These are phyloP conservation scores for Aaosphaeria pasadenensis DNA, from an alignment of 2,329 filamentous ascomycete species.

Conservation along the genomic window DNA sequence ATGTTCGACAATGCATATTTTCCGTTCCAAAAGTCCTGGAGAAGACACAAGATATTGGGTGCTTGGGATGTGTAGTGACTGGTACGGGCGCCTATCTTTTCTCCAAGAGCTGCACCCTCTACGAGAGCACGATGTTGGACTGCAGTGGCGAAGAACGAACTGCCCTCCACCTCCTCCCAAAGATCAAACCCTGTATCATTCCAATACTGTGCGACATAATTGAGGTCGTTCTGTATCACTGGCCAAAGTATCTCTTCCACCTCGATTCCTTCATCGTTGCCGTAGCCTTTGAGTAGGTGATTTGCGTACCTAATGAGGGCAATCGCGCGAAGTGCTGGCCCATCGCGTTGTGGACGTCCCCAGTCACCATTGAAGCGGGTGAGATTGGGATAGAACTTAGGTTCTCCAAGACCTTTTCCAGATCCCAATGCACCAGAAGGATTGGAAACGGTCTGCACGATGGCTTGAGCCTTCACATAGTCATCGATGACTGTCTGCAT, in stretches of 20 bases:
- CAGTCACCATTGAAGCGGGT: constrained; percentile 63
- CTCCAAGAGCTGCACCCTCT: constrained; percentile 64
- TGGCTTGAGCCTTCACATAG: constrained; percentile 65
- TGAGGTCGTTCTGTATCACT: constrained; percentile 69
- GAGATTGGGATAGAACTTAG: constrained; percentile 67
- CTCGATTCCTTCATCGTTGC: constrained; percentile 46
- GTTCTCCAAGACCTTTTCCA: constrained; percentile 60
- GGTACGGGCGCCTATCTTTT: constrained; percentile 56
- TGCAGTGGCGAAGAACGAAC: constrained; percentile 74
- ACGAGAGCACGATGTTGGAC: constrained; percentile 62
- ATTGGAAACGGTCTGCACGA: constrained; percentile 64
- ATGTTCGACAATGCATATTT: constrained; percentile 67
- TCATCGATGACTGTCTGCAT: constrained; percentile 62
- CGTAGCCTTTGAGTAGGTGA: constrained; percentile 58
- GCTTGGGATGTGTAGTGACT: constrained; percentile 61
- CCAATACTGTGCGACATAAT: constrained; percentile 69
- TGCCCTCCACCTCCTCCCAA: constrained; percentile 76
- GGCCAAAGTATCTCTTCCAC: constrained; percentile 60
- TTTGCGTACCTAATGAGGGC: constrained; percentile 69
- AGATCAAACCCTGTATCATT: constrained; percentile 64
- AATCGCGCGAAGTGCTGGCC: constrained; percentile 70
- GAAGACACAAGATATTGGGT: constrained; percentile 67
- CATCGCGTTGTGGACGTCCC: constrained; percentile 77
- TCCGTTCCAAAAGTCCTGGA: constrained; percentile 68
- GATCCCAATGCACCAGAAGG: constrained; percentile 59